phyloP scores from a whole-genome alignment of 2,329 filamentous ascomycete species.

The Pseudomassariella vexata region DNA sequence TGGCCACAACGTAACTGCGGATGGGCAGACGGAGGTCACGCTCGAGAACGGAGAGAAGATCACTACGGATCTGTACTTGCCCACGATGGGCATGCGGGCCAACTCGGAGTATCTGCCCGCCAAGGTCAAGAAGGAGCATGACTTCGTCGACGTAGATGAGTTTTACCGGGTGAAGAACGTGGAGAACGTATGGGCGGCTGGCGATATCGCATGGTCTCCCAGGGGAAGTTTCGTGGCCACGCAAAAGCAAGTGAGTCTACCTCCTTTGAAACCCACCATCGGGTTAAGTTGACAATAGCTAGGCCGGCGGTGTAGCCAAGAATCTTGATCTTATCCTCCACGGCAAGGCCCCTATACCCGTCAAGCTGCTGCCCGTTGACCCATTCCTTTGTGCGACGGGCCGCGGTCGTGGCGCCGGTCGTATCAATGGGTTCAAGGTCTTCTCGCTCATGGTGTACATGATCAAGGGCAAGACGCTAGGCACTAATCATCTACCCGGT shows the following conservation, averaged over 20 bases:
- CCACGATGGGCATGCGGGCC: conserved; percentile 48
- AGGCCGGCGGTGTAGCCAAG: conserved; percentile 46
- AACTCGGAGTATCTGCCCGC: conserved; percentile 49
- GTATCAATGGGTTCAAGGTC: conserved; percentile 39
- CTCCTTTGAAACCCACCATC: not conserved
- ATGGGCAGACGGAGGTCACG: conserved; percentile 42
- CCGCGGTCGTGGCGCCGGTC: conserved; percentile 43
- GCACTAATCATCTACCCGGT: conserved; percentile 33
- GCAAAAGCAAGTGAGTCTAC: conserved; percentile 39
- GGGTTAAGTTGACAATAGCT: conserved; percentile 2
- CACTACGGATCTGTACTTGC: conserved; percentile 49
- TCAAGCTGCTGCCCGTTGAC: conserved; percentile 44
- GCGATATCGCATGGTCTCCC: conserved; percentile 46
- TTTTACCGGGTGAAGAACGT: conserved; percentile 39
- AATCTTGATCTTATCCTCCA: conserved; percentile 44
- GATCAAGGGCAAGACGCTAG: conserved; percentile 47
- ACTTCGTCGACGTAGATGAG: conserved; percentile 45
- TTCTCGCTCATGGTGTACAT: conserved; percentile 46
- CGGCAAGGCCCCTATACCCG: conserved; percentile 34
- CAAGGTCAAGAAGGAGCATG: conserved; percentile 35
- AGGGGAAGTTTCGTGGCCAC: conserved; percentile 36
- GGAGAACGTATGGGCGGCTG: conserved; percentile 45
- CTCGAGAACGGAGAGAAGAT: conserved; percentile 41
- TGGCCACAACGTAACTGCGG: conserved; percentile 22
- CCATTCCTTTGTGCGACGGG: conserved; percentile 42